These are phyloP conservation scores for Hypoxylon sp. DNA, from an alignment of 2,329 filamentous ascomycete genomes.

Conservation along the genomic window DNA sequence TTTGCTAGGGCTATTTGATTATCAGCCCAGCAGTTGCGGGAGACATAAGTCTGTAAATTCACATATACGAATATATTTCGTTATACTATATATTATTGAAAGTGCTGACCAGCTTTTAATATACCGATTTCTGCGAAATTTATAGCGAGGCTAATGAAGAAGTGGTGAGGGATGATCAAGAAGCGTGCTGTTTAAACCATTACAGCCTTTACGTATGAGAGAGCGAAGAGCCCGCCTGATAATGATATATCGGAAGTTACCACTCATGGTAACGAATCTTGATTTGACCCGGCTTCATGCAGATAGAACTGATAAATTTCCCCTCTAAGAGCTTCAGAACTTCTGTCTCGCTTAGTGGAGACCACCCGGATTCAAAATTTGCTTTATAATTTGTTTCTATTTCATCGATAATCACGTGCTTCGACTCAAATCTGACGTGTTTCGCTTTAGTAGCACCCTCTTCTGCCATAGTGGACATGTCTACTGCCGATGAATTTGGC, in stretches of 20 bases:
- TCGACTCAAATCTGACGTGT: neutral
- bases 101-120: neutral
- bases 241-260: neutral
- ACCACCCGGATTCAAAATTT: neutral
- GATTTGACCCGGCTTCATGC: neutral
- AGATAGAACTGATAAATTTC: neutral
- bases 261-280: neutral
- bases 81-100: neutral
- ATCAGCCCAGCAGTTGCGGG: neutral
- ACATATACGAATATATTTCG: neutral
- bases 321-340: conserved; percentile 2
- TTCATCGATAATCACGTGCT: neutral
- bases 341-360: conserved; percentile 5
- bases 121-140: neutral
- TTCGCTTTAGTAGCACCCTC: neutral
- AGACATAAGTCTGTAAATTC: neutral
- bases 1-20: neutral
- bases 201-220: too few relatives aligned
- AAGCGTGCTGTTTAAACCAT: neutral
- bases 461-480: neutral
- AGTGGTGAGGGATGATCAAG: neutral
- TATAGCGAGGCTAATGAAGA: neutral
- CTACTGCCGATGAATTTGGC: neutral
- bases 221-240: neutral
- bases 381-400: neutral